Conservation (phyloP, 129 eudicot species). For the Helichrysum umbraculigerum region DNA sequence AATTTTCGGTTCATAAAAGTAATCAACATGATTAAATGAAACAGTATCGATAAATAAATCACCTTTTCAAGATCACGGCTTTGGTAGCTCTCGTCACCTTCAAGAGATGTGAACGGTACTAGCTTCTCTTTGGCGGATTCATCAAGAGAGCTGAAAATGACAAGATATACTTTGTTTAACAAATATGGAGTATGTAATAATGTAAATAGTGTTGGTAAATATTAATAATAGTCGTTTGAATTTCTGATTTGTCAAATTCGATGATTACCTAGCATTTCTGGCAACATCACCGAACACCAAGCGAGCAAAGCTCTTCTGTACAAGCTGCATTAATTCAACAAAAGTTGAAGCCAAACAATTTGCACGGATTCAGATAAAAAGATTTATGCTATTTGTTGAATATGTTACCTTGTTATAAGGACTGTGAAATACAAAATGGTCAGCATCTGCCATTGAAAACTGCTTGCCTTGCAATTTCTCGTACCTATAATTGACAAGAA, state of each 20-base stretch:
- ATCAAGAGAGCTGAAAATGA: conserved; percentile 60
- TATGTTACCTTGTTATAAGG: conserved; percentile 89
- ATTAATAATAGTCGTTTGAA: background rate
- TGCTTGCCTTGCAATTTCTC: conserved; percentile 82
- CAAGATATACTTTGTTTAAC: conserved; percentile 8
- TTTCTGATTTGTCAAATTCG: background rate
- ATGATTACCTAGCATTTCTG: conserved; percentile 74
- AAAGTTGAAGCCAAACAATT: conserved; percentile 22
- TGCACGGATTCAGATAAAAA: background rate
- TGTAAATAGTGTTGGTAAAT: background rate
- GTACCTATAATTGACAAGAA: conserved; percentile 45
- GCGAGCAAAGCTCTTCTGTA: conserved; percentile 97
- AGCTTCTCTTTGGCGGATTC: conserved; percentile 90
- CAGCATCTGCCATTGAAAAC: conserved; percentile 78
- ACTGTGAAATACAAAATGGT: conserved; percentile 87
- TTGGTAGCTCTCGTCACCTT: conserved; percentile 81
- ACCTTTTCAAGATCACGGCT: conserved; percentile 99
- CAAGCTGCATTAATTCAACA: conserved; percentile 72
- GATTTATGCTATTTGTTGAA: background rate
- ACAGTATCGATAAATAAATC: background rate
- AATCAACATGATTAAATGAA: background rate
- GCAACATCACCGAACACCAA: conserved; percentile 68
- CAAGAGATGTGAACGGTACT: conserved; percentile 62
- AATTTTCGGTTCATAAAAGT: background rate
- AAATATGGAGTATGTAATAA: background rate